Evolutionary conservation across 768 basidiomycete genomes (phyloP), one percentile per base, ranked within the genome.

Genomic region (Boletus tomentosulus): DNA sequence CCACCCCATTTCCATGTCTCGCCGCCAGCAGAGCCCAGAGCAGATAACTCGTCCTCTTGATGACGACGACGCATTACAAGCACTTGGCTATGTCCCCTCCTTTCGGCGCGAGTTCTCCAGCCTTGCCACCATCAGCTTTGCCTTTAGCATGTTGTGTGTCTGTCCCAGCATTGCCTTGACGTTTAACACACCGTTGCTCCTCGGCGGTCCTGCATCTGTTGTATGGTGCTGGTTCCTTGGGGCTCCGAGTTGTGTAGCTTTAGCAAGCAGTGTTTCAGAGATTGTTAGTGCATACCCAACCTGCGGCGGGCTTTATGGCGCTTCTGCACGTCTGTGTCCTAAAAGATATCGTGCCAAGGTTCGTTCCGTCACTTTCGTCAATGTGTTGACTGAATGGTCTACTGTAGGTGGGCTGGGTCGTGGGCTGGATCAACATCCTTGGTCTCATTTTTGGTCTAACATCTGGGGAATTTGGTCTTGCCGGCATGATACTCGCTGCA

Each of bases 31-130:
- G n/a, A 35, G 31, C 46, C 25, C 13, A 1, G 51, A 57, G 13
- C 51, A 37, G 22, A 35, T 4, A 11, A 22, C 39, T 28, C 19
- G 1, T 34, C 22, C 1, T n/a, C 9, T 33, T 13, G 45, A 43
- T 30, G 46, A 68, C 6, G 58, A 68, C 30, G 51, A 53, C 2
- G 64, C 57, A 25, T 51, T 70, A 4, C 62, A 60, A 45, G 68
- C 68, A 2, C 38, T 70, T 58, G 67, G 67, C 28, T 68, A 68
- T 42, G 59, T 47, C 28, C 65, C 71, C 1, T 62, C 70, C 28
- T 78, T 78, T 61, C 66, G 64, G 8, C 66, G 76, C 28, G 78
- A 78, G 63, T 78, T 78, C 51, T 68, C 73, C 45, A 75, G 69
- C 46, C 62, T 75, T 25, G 64, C 66, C 12, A 72, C 71, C 34